Conservation (phyloP, 139 green algal genomes). For the Eudorina sp. region DNA sequence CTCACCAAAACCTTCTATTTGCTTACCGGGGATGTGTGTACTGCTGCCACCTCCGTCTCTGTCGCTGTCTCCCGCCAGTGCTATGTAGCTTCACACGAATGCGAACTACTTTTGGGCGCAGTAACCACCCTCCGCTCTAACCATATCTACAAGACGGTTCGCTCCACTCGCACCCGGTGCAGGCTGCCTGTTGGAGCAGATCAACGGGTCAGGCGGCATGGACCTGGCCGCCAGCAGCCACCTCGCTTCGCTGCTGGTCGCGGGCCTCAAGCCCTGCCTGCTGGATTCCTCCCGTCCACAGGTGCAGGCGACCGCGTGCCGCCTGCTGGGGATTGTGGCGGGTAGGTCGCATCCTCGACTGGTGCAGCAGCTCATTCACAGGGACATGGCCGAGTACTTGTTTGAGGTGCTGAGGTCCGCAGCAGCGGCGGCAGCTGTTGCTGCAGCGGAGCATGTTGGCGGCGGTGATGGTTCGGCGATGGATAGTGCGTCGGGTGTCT, state of each 20-base stretch:
- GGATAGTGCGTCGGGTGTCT: not conserved
- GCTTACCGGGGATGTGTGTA: too few relatives aligned
- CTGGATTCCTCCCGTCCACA: not conserved
- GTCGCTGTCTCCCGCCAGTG: too few relatives aligned
- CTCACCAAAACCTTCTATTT: too few relatives aligned
- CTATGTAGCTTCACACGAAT: too few relatives aligned
- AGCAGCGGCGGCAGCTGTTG: not conserved
- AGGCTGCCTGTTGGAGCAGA: conserved; percentile 15
- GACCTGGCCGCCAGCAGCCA: conserved; percentile 16
- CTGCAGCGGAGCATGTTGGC: not conserved
- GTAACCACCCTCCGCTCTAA: too few relatives aligned
- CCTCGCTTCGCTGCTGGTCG: conserved; percentile 5
- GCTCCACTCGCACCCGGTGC: too few relatives aligned
- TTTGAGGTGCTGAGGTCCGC: conserved; percentile 26
- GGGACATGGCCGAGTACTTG: conserved; percentile 31
- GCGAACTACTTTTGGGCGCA: too few relatives aligned
- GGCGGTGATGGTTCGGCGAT: not conserved
- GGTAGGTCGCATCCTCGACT: not conserved
- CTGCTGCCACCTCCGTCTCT: too few relatives aligned
- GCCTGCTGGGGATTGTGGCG: conserved; percentile 5
- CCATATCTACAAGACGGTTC: too few relatives aligned
- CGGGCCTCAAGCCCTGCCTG: conserved; percentile 34
- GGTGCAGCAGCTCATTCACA: not conserved
- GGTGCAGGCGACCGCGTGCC: not conserved
- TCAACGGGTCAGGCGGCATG: not conserved